phyloP scores from a whole-genome alignment of 768 basidiomycete genomes.

The Lactarius evosmus region DNA sequence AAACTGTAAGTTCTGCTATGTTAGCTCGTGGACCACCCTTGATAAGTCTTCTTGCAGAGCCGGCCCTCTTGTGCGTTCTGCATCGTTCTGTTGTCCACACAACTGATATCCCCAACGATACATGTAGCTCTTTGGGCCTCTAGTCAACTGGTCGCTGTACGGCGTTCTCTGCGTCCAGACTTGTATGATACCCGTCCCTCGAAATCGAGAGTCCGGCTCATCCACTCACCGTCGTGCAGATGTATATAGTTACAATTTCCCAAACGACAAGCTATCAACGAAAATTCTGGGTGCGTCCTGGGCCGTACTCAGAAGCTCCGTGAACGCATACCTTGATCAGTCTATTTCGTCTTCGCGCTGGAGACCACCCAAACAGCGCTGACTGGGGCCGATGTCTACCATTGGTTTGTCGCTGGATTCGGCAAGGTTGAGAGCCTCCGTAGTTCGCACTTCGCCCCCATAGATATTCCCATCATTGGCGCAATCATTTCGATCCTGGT shows the following conservation, averaged over 20 bases:
- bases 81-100: neutral
- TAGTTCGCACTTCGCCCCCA: constrained; percentile 29
- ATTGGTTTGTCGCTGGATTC: constrained; percentile 34
- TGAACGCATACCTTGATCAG: constrained; percentile 21
- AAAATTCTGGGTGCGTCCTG: constrained; percentile 11
- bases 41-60: neutral
- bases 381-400: constrained; percentile 32
- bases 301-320: neutral
- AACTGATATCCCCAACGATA: neutral
- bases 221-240: constrained; percentile 7
- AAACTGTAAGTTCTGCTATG: neutral
- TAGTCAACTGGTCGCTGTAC: constrained; percentile 33
- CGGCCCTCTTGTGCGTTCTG: constrained; percentile 12
- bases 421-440: constrained; percentile 32
- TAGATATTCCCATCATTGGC: constrained; percentile 34
- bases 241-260: constrained; percentile 24
- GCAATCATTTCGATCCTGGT: constrained; percentile 31
- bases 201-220: neutral
- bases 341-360: constrained; percentile 30
- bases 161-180: constrained; percentile 34
- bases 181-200: constrained; percentile 26
- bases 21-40: neutral
- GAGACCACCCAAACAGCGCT: constrained; percentile 32
- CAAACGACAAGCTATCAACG: neutral
- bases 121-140: constrained; percentile 11